Base-by-base conservation (phyloP, 345 rosid genomes). In the Gossypium herbaceum region DNA sequence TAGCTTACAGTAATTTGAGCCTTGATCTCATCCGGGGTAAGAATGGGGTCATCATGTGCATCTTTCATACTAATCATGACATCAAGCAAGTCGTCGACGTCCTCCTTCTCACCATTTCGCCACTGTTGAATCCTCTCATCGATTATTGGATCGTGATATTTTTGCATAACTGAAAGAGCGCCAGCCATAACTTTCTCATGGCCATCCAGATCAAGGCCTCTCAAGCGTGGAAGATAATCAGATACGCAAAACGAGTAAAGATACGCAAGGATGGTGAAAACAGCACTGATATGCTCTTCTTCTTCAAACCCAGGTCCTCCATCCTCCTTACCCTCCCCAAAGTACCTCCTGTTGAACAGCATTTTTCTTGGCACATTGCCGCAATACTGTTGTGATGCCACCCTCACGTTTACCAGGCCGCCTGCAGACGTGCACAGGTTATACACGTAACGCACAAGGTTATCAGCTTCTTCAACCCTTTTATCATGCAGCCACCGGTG, bases 261-360 rank as follows among this genome's bases (percentile, higher is more conserved):
- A 68, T 84, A 80, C 2, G 66, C 43, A 2, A 86, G 75, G 17
- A 77, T 78, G 2, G 79, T 75, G 75, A 90, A 86, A 48, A 85
- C 52, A 2, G 91, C 86, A 15, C 76, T 57, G 4, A 83, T 77
- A 17, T 89, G 87, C 66, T 84, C 86, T 34, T 80, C 81, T 56
- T 89, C 90, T 72, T 81, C 83, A 11, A 75, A 3, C 0, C 88
- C 85, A 1, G 93, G 88, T 54, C 86, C 89, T 1, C 80, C 86
- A 20, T 78, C 85, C 2, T 69, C 72, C 71, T 34, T 79, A 52
- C 80, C 85, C 43, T 69, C 54, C 1, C 88, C 83, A 8, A 85
- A 86, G 67, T 74, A 83, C 66, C 91, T 83, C 64, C 72, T 66
- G 27, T 76, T 78, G 41, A 87, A 82, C 44, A 86, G 4, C 77